These are phyloP conservation scores for Plasmodium cynomolgi DNA, from an alignment of 169 alveolate genomes.

Conservation along the genomic window DNA sequence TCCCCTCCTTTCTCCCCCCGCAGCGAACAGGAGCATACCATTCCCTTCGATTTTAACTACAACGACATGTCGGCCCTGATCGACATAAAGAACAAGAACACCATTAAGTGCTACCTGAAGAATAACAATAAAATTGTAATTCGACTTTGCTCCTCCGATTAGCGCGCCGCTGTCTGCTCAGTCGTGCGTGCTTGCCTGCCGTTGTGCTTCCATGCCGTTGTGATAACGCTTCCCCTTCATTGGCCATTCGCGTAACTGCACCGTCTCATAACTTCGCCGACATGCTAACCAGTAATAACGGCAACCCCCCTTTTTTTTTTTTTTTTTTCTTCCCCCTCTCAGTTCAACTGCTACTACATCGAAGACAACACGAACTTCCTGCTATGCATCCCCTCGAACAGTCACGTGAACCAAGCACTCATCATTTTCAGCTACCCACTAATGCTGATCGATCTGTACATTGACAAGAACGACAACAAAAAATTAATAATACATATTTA, in stretches of 20 bases:
- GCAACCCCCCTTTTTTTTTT: neutral
- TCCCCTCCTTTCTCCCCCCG: neutral
- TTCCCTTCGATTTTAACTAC: slow-evolving; percentile 46
- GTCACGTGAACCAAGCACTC: slow-evolving; percentile 47
- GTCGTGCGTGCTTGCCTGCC: neutral
- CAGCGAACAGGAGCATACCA: slow-evolving; percentile 7
- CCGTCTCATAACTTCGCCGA: neutral
- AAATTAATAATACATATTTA: slow-evolving; percentile 44
- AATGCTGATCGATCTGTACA: slow-evolving; percentile 60
- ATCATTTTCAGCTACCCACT: slow-evolving; percentile 64
- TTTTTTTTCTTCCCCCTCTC: neutral
- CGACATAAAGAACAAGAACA: slow-evolving; percentile 66
- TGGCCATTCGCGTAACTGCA: neutral
- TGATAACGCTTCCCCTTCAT: no score
- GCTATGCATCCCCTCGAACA: slow-evolving; percentile 64
- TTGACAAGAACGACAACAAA: slow-evolving; percentile 69
- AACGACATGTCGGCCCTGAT: slow-evolving; percentile 33
- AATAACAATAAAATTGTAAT: slow-evolving; percentile 68
- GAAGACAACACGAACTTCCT: slow-evolving; percentile 59
- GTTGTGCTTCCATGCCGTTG: no score
- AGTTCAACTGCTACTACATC: slow-evolving; percentile 70
- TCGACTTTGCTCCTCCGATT: neutral
- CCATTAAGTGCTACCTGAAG: slow-evolving; percentile 72
- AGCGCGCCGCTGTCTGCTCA: neutral
- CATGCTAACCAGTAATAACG: neutral